Conservation (phyloP, 2,329 filamentous ascomycete species). For the Hymenoscyphus infarciens region DNA sequence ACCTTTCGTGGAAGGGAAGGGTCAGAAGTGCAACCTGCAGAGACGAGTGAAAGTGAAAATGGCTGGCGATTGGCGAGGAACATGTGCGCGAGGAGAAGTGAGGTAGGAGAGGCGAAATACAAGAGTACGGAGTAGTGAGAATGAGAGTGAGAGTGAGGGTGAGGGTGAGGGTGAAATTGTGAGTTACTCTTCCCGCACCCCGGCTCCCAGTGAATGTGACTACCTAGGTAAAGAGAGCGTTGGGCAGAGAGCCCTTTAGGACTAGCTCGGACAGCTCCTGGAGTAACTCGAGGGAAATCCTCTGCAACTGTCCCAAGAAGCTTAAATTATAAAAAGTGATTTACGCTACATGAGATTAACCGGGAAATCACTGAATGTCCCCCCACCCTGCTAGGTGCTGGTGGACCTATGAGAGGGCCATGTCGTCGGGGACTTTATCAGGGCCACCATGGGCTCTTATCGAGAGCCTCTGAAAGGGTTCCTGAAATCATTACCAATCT, state of each 20-base stretch:
- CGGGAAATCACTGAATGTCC: no score
- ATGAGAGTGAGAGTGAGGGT: background rate
- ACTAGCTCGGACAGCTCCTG: no score
- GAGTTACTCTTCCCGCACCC: no score
- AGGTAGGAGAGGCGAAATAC: background rate
- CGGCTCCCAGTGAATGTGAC: no score
- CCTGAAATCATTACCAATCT: background rate
- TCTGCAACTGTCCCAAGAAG: no score
- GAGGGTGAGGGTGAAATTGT: no score
- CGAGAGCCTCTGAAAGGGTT: background rate
- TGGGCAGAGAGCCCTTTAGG: no score
- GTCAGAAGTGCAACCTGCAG: slow-evolving; percentile 17
- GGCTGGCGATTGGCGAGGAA: slow-evolving; percentile 16
- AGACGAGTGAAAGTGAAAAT: slow-evolving; percentile 10
- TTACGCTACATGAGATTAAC: background rate
- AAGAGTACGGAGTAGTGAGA: background rate
- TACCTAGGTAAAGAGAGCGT: no score
- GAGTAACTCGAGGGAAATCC: no score
- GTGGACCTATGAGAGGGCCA: background rate
- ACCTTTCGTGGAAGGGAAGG: background rate
- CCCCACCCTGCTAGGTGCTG: background rate
- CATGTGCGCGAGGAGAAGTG: slow-evolving; percentile 11
- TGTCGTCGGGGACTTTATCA: background rate
- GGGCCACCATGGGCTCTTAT: no score
- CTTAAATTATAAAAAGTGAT: no score